Evolutionary conservation across 257 asterid genomes (phyloP).

Genomic region (Nicotiana undulata): DNA sequence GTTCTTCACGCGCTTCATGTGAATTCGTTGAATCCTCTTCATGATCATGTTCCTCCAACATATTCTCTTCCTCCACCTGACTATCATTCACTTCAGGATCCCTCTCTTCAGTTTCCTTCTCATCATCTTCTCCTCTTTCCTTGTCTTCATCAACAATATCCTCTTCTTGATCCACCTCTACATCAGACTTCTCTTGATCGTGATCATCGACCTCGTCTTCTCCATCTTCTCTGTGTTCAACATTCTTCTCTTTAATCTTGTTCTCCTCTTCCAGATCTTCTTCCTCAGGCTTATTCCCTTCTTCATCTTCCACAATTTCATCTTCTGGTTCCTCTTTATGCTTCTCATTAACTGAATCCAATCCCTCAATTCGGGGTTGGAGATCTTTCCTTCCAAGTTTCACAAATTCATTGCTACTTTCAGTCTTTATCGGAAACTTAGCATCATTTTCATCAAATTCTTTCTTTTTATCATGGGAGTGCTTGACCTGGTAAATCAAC

Average conservation of each 20-base stretch:
- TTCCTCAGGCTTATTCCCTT: constrained; percentile 40
- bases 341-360: constrained; percentile 17
- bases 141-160: constrained; percentile 35
- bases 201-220: constrained; percentile 48
- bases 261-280: constrained; percentile 19
- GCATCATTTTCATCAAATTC: constrained; percentile 59
- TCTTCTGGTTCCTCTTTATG: constrained; percentile 37
- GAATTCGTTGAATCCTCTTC: constrained; percentile 34
- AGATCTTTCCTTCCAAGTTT: constrained; percentile 76
- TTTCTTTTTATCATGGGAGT: constrained; percentile 66
- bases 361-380: constrained; percentile 29
- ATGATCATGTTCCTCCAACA: constrained; percentile 33
- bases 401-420: constrained; percentile 17
- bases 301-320: constrained; percentile 41
- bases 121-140: constrained; percentile 40
- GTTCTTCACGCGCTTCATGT: constrained; percentile 76
- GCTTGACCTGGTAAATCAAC: constrained; percentile 90
- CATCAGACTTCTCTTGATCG: constrained; percentile 55
- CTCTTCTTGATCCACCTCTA: constrained; percentile 45
- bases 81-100: constrained; percentile 36
- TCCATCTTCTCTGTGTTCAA: constrained; percentile 29
- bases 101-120: constrained; percentile 39
- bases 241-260: constrained; percentile 12
- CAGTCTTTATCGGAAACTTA: constrained; percentile 18
- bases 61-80: constrained; percentile 30